These are phyloP conservation scores for Aureobasidium sp. DNA, from an alignment of 2,329 filamentous ascomycete genomes.

Conservation along the genomic window DNA sequence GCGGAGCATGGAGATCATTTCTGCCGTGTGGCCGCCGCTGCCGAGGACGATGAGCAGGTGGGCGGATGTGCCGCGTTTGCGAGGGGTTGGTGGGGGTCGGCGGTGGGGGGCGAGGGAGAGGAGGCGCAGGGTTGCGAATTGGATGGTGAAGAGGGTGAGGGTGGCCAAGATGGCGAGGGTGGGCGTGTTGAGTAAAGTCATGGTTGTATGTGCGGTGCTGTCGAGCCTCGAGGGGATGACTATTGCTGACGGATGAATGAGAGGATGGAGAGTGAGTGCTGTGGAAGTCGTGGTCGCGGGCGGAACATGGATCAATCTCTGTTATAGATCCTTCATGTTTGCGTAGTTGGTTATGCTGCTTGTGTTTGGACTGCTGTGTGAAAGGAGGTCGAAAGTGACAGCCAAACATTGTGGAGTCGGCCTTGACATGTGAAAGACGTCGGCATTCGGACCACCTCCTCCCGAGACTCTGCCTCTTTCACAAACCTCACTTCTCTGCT, in stretches of 20 bases:
- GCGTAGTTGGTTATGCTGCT: background rate
- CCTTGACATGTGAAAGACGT: background rate
- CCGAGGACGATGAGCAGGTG: slow-evolving; percentile 79
- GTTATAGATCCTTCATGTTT: background rate
- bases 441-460: background rate
- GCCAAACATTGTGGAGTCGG: background rate
- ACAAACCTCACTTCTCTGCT: too few relatives aligned
- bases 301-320: background rate
- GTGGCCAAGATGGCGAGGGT: slow-evolving; percentile 28
- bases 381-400: background rate
- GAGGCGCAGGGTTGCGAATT: slow-evolving; percentile 32
- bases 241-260: background rate
- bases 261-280: background rate
- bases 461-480: background rate
- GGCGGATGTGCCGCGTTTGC: slow-evolving; percentile 33
- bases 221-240: background rate
- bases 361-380: background rate
- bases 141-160: slow-evolving; percentile 29
- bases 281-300: background rate
- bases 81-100: slow-evolving; percentile 22
- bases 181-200: background rate
- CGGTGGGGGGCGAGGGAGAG: slow-evolving; percentile 33
- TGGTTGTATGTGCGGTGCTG: background rate
- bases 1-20: slow-evolving; percentile 81
- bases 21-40: slow-evolving; percentile 87